A percentile compares a stretch with the other conserved stretches of the same genome.
These are phyloP conservation scores for Thelephora terrestris DNA, from an alignment of 1,284 basidiomycete species.

Conservation along the genomic window DNA sequence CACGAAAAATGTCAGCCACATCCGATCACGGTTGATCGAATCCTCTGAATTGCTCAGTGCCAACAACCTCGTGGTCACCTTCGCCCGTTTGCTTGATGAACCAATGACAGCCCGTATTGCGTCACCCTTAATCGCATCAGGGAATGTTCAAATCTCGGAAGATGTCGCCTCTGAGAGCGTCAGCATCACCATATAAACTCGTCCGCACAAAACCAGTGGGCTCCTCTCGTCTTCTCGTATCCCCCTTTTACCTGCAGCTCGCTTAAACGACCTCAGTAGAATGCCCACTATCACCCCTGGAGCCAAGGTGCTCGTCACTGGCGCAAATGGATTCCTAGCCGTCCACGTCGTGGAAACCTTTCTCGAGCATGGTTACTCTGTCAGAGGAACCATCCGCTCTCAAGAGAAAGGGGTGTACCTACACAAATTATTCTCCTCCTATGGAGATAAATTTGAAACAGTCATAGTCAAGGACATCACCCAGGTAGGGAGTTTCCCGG, in stretches of 20 bases:
- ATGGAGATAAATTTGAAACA: constrained; percentile 19
- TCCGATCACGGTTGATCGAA: not conserved
- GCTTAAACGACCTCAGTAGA: too few species aligned
- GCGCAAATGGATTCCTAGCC: constrained; percentile 24
- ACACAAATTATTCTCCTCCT: constrained; percentile 25
- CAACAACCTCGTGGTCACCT: too few species aligned
- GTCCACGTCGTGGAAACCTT: constrained; percentile 21
- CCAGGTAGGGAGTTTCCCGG: constrained; percentile 1
- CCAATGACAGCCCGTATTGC: too few species aligned
- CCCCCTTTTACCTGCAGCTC: too few species aligned
- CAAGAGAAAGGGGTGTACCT: constrained; percentile 35
- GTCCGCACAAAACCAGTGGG: too few species aligned
- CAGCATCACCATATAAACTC: too few species aligned
- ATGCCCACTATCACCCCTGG: not conserved
- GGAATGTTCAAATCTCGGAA: too few species aligned
- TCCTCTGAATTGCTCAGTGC: not conserved
- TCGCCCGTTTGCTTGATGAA: too few species aligned
- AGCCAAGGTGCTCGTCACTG: constrained; percentile 19
- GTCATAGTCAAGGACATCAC: constrained; percentile 8
- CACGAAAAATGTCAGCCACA: not conserved
- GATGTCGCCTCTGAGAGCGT: not conserved
- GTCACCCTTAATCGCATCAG: too few species aligned
- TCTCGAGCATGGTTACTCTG: constrained; percentile 26
- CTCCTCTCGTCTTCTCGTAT: too few species aligned
- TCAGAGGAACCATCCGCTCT: constrained; percentile 40